Percentiles rank a stretch among this genome's conserved stretches.
phyloP scores from a whole-genome alignment of 768 basidiomycete genomes.

The Agrocybe praecox region DNA sequence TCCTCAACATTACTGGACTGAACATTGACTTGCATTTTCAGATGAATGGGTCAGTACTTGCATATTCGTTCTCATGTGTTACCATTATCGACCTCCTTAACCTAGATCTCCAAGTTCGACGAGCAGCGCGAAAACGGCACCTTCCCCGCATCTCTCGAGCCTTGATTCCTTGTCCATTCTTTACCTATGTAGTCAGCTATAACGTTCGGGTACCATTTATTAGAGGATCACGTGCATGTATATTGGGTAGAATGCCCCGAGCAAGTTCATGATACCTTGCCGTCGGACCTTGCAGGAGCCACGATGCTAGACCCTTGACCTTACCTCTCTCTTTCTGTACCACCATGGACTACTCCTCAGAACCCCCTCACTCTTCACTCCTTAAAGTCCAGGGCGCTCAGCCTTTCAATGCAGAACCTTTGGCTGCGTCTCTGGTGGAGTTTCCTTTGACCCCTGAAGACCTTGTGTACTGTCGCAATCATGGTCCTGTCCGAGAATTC shows the following conservation, averaged over 20 bases:
- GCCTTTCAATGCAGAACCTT: slow-evolving; percentile 76
- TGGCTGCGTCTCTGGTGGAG: slow-evolving; percentile 54
- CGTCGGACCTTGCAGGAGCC: slow-evolving; percentile 11
- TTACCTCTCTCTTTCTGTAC: slow-evolving; percentile 17
- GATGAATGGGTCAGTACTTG: slow-evolving; percentile 83
- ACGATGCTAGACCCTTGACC: neutral
- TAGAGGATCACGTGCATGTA: neutral
- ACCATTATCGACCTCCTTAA: slow-evolving; percentile 7
- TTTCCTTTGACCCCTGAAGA: slow-evolving; percentile 63
- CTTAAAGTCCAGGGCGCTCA: slow-evolving; percentile 45
- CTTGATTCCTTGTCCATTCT: slow-evolving; percentile 26
- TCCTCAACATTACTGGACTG: neutral
- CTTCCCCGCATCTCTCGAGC: slow-evolving; percentile 90
- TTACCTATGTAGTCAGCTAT: neutral
- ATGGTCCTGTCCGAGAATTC: slow-evolving; percentile 59
- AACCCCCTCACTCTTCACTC: slow-evolving; percentile 51
- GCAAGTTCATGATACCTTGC: neutral
- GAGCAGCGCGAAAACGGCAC: slow-evolving; percentile 93
- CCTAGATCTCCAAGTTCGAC: slow-evolving; percentile 85
- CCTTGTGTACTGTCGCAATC: slow-evolving; percentile 74
- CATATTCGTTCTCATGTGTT: neutral
- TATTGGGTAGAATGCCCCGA: neutral
- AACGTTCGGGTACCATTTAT: neutral
- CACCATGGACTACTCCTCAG: slow-evolving; percentile 47
- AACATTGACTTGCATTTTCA: slow-evolving; percentile 26